These are phyloP conservation scores for Eimeria necatrix DNA, from an alignment of 169 alveolate genomes.

Conservation along the genomic window DNA sequence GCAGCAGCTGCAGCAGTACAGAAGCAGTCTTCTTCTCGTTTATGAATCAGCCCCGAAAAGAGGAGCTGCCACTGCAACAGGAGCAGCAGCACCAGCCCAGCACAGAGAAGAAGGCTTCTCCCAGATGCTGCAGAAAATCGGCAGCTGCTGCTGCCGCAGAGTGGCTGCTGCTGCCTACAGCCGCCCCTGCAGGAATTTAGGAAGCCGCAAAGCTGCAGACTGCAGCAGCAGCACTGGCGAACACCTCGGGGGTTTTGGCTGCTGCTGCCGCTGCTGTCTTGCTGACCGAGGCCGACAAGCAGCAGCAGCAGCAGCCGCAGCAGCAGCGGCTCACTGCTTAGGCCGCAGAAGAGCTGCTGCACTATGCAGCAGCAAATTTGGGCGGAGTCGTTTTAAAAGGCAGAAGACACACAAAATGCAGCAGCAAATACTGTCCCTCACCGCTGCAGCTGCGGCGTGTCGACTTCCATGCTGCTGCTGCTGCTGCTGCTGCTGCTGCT, in stretches of 20 bases:
- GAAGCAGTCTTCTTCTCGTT: neutral
- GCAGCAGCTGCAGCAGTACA: neutral
- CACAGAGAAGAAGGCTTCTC: no score
- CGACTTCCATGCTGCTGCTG: neutral
- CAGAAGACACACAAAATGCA: conserved; percentile 14
- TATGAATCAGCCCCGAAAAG: neutral
- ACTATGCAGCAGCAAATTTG: neutral
- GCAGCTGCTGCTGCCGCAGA: neutral
- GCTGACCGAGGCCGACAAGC: conserved; percentile 26
- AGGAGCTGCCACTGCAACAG: neutral
- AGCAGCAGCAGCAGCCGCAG: conserved; percentile 25
- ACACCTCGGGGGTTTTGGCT: neutral
- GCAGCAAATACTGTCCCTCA: neutral
- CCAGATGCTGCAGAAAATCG: neutral
- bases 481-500: neutral
- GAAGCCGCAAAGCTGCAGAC: no score
- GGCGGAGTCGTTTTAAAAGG: neutral
- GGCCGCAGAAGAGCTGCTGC: conserved; percentile 5
- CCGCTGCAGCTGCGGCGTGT: no score
- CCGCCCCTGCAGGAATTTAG: no score
- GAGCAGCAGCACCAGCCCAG: conserved; percentile 30
- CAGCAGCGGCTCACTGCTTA: conserved; percentile 23
- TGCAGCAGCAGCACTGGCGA: no score
- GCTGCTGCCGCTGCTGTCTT: neutral
- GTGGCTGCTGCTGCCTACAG: neutral